Evolutionary conservation across 2,329 filamentous ascomycete species (phyloP).

Genomic region (Chlorencoelia australis): DNA sequence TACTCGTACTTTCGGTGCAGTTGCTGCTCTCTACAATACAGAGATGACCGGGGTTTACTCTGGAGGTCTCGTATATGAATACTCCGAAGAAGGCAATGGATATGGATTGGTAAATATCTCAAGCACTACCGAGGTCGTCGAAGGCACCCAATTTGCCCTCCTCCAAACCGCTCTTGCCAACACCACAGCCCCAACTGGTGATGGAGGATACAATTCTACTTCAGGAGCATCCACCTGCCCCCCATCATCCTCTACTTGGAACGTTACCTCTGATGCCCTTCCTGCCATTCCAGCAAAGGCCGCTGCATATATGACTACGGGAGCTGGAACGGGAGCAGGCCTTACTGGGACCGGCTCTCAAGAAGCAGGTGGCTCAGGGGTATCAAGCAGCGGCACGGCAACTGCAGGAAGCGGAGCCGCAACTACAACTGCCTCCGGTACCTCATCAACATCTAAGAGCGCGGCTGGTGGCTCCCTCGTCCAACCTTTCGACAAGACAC

Average conservation of each 20-base stretch:
- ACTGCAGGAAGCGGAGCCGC: slow-evolving; percentile 20
- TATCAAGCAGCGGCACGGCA: slow-evolving; percentile 21
- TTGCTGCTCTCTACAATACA: slow-evolving; percentile 65
- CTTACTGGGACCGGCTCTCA: slow-evolving; percentile 27
- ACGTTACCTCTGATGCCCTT: slow-evolving; percentile 35
- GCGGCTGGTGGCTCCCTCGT: slow-evolving; percentile 10
- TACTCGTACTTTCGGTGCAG: slow-evolving; percentile 71
- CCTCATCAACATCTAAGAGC: slow-evolving; percentile 1
- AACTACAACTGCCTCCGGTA: slow-evolving; percentile 12
- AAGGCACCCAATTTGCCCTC: slow-evolving; percentile 36
- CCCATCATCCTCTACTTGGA: slow-evolving; percentile 34
- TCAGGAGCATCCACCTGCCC: slow-evolving; percentile 35
- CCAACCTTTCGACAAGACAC: slow-evolving; percentile 10
- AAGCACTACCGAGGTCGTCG: slow-evolving; percentile 29
- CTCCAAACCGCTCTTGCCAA: slow-evolving; percentile 35
- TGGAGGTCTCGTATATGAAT: slow-evolving; percentile 93
- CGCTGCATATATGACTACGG: slow-evolving; percentile 34
- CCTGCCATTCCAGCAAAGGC: slow-evolving; percentile 38
- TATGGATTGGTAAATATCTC: slow-evolving; percentile 46
- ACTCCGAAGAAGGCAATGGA: slow-evolving; percentile 66
- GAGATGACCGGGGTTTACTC: slow-evolving; percentile 90
- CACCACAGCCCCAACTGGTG: slow-evolving; percentile 36
- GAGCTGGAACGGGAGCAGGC: slow-evolving; percentile 37
- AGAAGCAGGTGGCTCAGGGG: slow-evolving; percentile 21
- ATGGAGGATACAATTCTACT: slow-evolving; percentile 39